Base-by-base conservation (phyloP, 257 asterid genomes). In the Knoxia roxburghii region DNA sequence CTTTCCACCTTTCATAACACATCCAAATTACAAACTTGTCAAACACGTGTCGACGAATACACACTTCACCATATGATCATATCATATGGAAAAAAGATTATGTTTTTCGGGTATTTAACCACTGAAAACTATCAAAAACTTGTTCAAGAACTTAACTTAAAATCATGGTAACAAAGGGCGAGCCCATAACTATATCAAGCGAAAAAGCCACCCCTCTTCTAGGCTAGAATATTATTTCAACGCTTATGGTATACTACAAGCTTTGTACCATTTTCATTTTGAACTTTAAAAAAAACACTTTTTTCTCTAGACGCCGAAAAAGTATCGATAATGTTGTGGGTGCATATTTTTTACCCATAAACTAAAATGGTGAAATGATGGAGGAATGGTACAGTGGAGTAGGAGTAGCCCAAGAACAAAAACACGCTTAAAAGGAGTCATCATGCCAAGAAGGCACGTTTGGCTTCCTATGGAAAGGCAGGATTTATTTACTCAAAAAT, bases 371-470 rank as follows among this genome's bases (percentile, higher is more conserved):
- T 55, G 72, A 60, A 49, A 33, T 49, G 29, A n/a, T 29, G 33
- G 61, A 64, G 2, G 48, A 57, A n/a, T 69, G 57, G 20, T 29
- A 6, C 1, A 24, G n/a, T 12, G 41, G 49, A 20, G 50, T 27
- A 39, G 67, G 68, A 48, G 30, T 40, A 48, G 71, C 64, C 73
- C 71, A 35, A 30, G 61, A 67, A 61, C 8, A 65, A 61, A 71
- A 51, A 77, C 87, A 83, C 79, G 80, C 83, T 70, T 33, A 51
- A 84, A 75, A 9, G 68, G 74, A 77, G 83, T 85, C 80, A 89
- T 91, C 78, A 87, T 91, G 61, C 66, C 84, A 67, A 78, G 54
- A 72, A 72, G 91, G 86, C 96, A 91, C 96, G 96, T 89, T 91
- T 86, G 93, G 90, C 85, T 91, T 82, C 94, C 83, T 75, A 72